These are phyloP conservation scores for Stropharia rugosoannulata DNA, from an alignment of 768 basidiomycete genomes.

Conservation along the genomic window DNA sequence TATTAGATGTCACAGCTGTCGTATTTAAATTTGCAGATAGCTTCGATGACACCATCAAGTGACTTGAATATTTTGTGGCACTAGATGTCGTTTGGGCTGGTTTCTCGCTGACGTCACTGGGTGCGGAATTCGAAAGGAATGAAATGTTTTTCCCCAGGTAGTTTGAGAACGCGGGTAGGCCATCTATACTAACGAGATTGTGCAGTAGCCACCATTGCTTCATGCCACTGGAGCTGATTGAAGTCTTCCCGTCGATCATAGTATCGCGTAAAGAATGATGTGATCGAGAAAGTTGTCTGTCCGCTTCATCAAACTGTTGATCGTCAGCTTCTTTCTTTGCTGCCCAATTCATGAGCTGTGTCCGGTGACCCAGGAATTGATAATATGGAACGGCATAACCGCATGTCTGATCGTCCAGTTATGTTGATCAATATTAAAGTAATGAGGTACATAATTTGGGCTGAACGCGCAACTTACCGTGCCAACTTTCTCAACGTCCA, in stretches of 20 bases:
- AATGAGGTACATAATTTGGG: not conserved
- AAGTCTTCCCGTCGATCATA: not conserved
- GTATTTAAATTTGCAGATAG: too few relatives aligned
- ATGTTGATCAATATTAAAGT: not conserved
- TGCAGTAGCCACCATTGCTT: conserved; percentile 52
- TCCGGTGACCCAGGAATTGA: conserved; percentile 55
- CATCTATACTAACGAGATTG: conserved; percentile 55
- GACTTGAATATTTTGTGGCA: not conserved
- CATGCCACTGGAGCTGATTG: conserved; percentile 40
- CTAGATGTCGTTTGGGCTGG: not conserved
- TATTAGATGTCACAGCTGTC: too few relatives aligned
- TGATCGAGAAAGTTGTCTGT: conserved; percentile 12
- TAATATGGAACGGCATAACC: conserved; percentile 66
- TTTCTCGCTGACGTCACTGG: not conserved
- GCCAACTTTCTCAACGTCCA: conserved; percentile 59
- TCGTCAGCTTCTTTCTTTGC: conserved; percentile 44
- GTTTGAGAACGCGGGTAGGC: conserved; percentile 45
- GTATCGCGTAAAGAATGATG: conserved; percentile 9
- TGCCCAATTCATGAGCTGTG: conserved; percentile 45
- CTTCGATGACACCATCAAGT: not conserved
- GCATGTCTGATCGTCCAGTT: conserved; percentile 48
- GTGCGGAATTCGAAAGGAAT: conserved; percentile 2
- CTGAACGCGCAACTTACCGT: conserved; percentile 30
- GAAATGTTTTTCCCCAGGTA: conserved; percentile 17
- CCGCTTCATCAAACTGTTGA: conserved; percentile 16